Evolutionary conservation across 345 rosid species (phyloP).

Genomic region (Bruguiera sexangula): DNA sequence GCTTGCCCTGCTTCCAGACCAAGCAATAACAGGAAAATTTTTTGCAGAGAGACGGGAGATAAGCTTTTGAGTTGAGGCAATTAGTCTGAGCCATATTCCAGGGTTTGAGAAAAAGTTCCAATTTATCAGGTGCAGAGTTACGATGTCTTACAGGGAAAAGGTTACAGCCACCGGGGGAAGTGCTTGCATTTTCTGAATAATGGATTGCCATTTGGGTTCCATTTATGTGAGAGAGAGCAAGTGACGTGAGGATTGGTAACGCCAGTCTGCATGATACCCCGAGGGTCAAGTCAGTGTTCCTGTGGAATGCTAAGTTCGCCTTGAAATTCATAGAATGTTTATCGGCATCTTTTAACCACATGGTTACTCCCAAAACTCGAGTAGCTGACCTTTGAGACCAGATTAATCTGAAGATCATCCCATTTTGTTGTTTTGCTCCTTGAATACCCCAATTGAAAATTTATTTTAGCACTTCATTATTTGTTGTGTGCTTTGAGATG

Average conservation of each 20-base stretch:
- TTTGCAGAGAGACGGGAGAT: conserved; percentile 93
- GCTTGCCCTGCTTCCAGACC: conserved; percentile 83
- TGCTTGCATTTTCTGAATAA: neutral
- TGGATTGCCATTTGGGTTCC: neutral
- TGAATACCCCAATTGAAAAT: neutral
- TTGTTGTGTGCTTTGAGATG: neutral
- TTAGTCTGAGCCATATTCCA: neutral
- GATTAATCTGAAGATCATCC: neutral
- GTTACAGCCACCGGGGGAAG: neutral
- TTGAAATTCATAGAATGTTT: conserved; percentile 1
- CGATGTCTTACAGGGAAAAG: neutral
- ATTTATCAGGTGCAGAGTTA: neutral
- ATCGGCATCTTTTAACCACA: neutral
- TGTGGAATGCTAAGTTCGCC: neutral
- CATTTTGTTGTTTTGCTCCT: neutral
- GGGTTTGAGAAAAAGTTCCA: neutral
- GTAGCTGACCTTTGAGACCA: neutral
- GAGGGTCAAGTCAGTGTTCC: neutral
- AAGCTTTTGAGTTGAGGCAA: conserved; percentile 39
- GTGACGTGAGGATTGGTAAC: too few relatives aligned
- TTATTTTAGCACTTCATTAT: neutral
- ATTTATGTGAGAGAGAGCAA: neutral
- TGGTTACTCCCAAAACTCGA: neutral
- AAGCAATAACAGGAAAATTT: conserved; percentile 69
- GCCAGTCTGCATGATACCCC: neutral